Conservation (phyloP, 2,329 filamentous ascomycete species). For the Aspergillus japonicus region DNA sequence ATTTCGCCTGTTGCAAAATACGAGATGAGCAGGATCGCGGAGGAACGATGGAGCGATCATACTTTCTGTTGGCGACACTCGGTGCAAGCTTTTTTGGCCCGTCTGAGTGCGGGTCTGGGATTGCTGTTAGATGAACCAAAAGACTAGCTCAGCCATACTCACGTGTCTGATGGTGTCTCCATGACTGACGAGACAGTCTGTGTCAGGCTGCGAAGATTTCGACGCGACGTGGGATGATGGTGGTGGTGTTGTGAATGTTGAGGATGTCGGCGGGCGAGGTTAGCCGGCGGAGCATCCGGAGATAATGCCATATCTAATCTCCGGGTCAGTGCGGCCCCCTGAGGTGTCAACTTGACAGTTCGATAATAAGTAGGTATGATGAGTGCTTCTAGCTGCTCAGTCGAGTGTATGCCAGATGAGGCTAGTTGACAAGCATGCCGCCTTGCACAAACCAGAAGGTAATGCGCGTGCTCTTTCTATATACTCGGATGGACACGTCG, state of each 20-base stretch:
- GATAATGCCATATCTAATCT: conserved; percentile 8
- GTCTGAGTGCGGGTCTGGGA: conserved; percentile 21
- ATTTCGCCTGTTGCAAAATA: conserved; percentile 31
- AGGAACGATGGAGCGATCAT: neutral
- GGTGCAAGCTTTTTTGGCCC: conserved; percentile 44
- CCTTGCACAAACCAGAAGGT: too few relatives aligned
- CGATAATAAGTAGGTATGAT: too few relatives aligned
- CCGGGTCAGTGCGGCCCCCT: neutral
- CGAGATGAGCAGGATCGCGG: neutral
- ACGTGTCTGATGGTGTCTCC: neutral
- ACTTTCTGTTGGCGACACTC: conserved; percentile 48
- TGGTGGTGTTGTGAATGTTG: neutral
- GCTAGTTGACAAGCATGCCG: too few relatives aligned
- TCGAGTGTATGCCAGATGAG: too few relatives aligned
- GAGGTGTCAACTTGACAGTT: too few relatives aligned
- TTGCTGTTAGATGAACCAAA: conserved; percentile 7
- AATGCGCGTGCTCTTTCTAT: too few relatives aligned
- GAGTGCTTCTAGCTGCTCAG: too few relatives aligned
- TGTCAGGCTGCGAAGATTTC: neutral
- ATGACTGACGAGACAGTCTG: neutral
- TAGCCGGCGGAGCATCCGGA: neutral
- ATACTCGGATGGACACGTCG: too few relatives aligned
- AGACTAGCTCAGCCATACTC: neutral
- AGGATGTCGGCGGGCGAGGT: neutral
- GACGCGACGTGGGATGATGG: neutral